These are phyloP conservation scores for Epichloe coenophiala DNA, from an alignment of 2,329 filamentous ascomycete species.

Conservation along the genomic window DNA sequence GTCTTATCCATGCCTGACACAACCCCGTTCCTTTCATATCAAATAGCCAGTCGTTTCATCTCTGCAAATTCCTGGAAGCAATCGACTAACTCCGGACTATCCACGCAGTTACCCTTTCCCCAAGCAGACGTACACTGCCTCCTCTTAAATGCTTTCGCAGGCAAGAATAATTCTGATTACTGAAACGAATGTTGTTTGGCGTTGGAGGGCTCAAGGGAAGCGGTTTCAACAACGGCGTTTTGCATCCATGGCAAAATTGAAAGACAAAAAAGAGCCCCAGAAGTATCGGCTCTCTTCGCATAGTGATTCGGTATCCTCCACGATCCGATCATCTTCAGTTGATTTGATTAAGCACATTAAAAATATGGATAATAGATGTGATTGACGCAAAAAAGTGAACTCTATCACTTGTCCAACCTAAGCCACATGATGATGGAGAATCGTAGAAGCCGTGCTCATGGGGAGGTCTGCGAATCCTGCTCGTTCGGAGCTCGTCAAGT, in stretches of 20 bases:
- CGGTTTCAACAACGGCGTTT: slow-evolving; percentile 43
- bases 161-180: slow-evolving; percentile 3
- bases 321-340: slow-evolving; percentile 16
- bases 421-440: background rate
- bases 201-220: slow-evolving; percentile 28
- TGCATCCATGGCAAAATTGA: slow-evolving; percentile 18
- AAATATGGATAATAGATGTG: slow-evolving; percentile 1
- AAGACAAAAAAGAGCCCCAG: slow-evolving; percentile 9
- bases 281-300: slow-evolving; percentile 18
- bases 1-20: background rate
- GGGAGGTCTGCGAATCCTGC: background rate
- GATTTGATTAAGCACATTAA: slow-evolving; percentile 1
- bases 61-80: slow-evolving; percentile 1
- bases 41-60: background rate
- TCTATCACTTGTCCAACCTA: background rate
- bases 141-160: slow-evolving; percentile 19
- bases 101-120: slow-evolving; percentile 61
- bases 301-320: slow-evolving; percentile 28
- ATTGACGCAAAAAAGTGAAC: background rate
- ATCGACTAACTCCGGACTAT: slow-evolving; percentile 5
- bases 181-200: slow-evolving; percentile 21
- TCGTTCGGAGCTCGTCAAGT: background rate
- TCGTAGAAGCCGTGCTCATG: background rate
- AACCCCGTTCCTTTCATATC: background rate
- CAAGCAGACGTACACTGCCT: slow-evolving; percentile 58